Evolutionary conservation across 202 grass and related monocot species (phyloP).

Genomic region (Saccharum hybrid): DNA sequence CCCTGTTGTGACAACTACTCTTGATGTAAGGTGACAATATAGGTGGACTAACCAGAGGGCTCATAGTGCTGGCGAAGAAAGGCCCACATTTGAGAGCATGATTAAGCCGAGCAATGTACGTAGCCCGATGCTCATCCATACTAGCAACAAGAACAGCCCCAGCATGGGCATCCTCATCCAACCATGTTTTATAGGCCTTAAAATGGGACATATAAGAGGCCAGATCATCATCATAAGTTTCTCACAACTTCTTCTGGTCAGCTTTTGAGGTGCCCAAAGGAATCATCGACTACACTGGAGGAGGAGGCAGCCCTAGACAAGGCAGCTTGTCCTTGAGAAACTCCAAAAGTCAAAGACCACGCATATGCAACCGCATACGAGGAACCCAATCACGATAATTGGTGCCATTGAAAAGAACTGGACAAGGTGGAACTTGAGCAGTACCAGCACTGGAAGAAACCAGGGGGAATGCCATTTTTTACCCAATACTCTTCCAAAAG

Average conservation of each 20-base stretch:
- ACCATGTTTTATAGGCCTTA: neutral
- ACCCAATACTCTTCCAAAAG: no score
- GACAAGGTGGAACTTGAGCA: no score
- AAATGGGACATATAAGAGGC: neutral
- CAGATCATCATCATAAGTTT: neutral
- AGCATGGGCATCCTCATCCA: neutral
- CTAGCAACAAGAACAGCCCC: neutral
- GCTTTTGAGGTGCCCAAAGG: no score
- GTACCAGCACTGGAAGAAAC: no score
- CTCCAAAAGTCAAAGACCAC: neutral
- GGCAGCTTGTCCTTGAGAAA: neutral
- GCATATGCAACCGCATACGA: neutral
- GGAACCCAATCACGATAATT: neutral
- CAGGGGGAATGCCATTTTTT: no score
- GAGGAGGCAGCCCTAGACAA: neutral
- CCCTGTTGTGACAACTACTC: no score
- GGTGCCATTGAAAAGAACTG: no score
- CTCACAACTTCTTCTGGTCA: neutral
- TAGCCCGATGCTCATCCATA: neutral
- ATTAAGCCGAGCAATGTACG: neutral
- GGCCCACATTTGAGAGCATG: neutral
- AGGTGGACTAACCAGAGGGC: no score
- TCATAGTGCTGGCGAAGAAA: neutral
- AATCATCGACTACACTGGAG: neutral
- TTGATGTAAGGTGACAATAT: no score